phyloP scores from a whole-genome alignment of 1,139 yeast genomes.

The Suhomyces choctaworum region DNA sequence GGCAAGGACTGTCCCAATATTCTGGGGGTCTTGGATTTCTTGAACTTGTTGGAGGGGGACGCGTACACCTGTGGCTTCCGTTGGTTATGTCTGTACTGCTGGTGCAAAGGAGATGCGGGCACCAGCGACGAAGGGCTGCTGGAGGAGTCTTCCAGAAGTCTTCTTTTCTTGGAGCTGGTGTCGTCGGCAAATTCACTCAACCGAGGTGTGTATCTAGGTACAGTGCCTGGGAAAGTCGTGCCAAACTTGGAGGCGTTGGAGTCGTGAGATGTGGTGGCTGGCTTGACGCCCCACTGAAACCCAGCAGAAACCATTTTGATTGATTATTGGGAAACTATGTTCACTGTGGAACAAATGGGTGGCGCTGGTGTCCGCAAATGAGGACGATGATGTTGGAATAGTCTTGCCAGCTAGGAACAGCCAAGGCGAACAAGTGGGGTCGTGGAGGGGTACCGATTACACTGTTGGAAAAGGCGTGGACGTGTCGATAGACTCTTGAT shows the following conservation, averaged over 20 bases:
- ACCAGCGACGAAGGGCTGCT: constrained; percentile 1
- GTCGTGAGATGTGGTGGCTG: constrained; percentile 9
- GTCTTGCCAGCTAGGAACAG: too few species aligned
- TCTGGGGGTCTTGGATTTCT: constrained; percentile 42
- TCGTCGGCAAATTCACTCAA: constrained; percentile 3
- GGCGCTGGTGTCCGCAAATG: too few species aligned
- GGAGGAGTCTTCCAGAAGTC: constrained; percentile 18
- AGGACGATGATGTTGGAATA: too few species aligned
- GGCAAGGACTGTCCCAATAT: constrained; percentile 57
- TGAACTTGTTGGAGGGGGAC: constrained; percentile 15
- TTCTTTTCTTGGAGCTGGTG: constrained; percentile 18
- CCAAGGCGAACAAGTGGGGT: too few species aligned
- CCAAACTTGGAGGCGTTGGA: constrained; percentile 1
- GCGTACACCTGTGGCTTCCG: constrained; percentile 4
- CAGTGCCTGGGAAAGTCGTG: constrained; percentile 3
- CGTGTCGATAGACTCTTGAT: too few species aligned
- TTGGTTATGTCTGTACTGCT: constrained; percentile 9
- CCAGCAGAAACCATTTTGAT: constrained; percentile 32
- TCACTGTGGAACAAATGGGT: too few species aligned
- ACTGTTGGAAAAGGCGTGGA: too few species aligned
- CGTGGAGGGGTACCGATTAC: too few species aligned
- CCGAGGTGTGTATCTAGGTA: constrained; percentile 21
- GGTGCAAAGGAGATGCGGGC: constrained; percentile 7
- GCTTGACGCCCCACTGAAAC: constrained; percentile 35
- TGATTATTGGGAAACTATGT: not conserved